A percentile compares a stretch with the other conserved stretches of the same genome.
Evolutionary conservation across 768 basidiomycete species (phyloP).

Genomic region (Udeniomyces megalosporus): DNA sequence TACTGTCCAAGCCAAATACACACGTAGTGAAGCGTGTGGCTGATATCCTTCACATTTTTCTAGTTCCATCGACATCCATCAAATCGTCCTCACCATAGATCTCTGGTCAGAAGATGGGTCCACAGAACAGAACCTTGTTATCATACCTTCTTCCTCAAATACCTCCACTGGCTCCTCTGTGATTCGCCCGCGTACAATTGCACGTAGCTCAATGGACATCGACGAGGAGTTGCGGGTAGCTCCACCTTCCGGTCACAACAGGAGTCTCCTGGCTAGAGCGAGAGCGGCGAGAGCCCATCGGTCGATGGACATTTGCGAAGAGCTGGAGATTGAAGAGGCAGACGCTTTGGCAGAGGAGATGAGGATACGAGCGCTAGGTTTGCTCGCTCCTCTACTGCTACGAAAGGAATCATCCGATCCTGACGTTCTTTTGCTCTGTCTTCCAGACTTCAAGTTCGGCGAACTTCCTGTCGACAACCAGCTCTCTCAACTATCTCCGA

Average conservation of each 20-base stretch:
- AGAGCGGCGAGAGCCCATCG: neutral
- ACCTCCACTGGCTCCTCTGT: neutral
- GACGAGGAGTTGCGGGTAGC: too few relatives aligned
- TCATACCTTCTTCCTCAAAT: conserved; percentile 46
- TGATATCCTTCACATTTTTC: conserved; percentile 9
- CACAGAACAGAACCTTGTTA: conserved; percentile 72
- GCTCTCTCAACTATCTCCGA: too few relatives aligned
- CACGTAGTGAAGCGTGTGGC: neutral
- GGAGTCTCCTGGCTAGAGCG: neutral
- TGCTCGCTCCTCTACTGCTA: neutral
- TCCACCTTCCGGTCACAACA: too few relatives aligned
- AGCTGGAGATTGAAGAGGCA: neutral
- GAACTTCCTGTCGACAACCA: too few relatives aligned
- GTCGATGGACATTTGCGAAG: neutral
- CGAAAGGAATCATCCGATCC: too few relatives aligned
- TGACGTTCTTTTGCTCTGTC: too few relatives aligned
- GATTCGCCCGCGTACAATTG: too few relatives aligned
- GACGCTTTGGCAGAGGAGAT: neutral
- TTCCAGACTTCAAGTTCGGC: too few relatives aligned
- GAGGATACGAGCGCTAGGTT: neutral
- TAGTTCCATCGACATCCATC: conserved; percentile 71
- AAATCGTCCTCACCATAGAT: conserved; percentile 84
- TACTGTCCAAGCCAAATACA: too few relatives aligned
- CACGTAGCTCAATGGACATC: too few relatives aligned
- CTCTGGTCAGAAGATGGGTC: conserved; percentile 71